Evolutionary conservation across 2,329 filamentous ascomycete species (phyloP).

Genomic region (Sarocladium brachiariae): DNA sequence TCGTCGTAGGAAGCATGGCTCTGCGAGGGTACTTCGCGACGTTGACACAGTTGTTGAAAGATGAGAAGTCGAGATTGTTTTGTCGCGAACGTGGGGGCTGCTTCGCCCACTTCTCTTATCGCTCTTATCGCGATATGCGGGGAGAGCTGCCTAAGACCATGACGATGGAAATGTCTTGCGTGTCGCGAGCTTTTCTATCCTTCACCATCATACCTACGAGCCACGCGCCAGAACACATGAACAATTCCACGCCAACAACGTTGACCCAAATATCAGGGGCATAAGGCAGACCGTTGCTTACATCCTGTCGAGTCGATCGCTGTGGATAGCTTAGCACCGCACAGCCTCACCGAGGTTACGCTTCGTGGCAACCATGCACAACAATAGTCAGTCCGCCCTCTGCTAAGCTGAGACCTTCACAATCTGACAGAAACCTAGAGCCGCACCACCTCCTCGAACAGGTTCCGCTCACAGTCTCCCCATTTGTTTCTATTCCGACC

Average conservation of each 20-base stretch:
- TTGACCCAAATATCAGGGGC: too few species aligned
- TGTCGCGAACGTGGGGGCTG: conserved; percentile 11
- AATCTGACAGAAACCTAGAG: conserved; percentile 34
- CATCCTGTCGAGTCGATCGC: too few species aligned
- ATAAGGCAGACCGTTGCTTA: too few species aligned
- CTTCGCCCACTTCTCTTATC: conserved; percentile 11
- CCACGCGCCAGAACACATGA: too few species aligned
- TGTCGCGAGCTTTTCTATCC: neutral
- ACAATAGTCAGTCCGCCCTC: conserved; percentile 12
- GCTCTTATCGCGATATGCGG: conserved; percentile 14
- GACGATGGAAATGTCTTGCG: neutral
- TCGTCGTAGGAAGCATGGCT: conserved; percentile 43
- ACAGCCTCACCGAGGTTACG: neutral
- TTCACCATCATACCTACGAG: neutral
- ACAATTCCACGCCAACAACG: too few species aligned
- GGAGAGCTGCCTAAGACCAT: neutral
- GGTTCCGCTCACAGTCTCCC: conserved; percentile 87
- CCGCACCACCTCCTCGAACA: conserved; percentile 86
- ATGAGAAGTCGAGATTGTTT: conserved; percentile 6
- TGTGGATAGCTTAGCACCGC: neutral
- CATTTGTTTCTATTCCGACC: conserved; percentile 84
- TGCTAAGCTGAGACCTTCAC: neutral
- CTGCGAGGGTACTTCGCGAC: neutral
- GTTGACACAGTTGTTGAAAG: neutral
- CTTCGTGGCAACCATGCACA: conserved; percentile 16